phyloP scores from a whole-genome alignment of 2,329 filamentous ascomycete species.

The Pseudogymnoascus sp. region DNA sequence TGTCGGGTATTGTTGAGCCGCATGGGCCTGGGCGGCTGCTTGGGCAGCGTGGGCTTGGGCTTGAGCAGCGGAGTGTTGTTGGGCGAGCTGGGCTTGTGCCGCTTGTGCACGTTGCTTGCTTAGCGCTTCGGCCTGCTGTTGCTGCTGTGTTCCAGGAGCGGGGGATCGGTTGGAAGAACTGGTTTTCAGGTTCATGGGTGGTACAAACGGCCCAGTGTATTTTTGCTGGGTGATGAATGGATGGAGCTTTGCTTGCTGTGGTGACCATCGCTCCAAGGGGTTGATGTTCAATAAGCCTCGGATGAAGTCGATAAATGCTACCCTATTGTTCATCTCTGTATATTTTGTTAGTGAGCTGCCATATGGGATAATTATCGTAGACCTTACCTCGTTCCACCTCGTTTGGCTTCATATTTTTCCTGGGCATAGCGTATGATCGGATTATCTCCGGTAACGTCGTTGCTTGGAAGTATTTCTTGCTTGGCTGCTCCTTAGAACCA shows the following conservation, averaged over 20 bases:
- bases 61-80: slow-evolving; percentile 34
- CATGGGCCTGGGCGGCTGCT: slow-evolving; percentile 56
- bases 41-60: slow-evolving; percentile 62
- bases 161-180: slow-evolving; percentile 80
- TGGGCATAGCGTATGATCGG: slow-evolving; percentile 93
- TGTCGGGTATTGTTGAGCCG: slow-evolving; percentile 23
- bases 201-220: slow-evolving; percentile 91
- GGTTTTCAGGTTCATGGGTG: slow-evolving; percentile 92
- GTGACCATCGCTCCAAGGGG: slow-evolving; percentile 93
- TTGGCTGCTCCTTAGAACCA: slow-evolving; percentile 94
- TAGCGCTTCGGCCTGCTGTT: slow-evolving; percentile 87
- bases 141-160: slow-evolving; percentile 88
- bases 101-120: slow-evolving; percentile 83
- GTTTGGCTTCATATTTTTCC: slow-evolving; percentile 98
- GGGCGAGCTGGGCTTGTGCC: slow-evolving; percentile 47
- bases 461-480: slow-evolving; percentile 98
- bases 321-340: slow-evolving; percentile 94
- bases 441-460: slow-evolving; percentile 95
- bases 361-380: slow-evolving; percentile 12
- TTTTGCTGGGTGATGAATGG: slow-evolving; percentile 99
- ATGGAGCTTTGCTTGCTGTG: slow-evolving; percentile 93
- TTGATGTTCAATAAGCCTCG: slow-evolving; percentile 90
- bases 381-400: slow-evolving; percentile 88
- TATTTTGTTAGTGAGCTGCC: slow-evolving; percentile 16
- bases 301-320: slow-evolving; percentile 97